Base-by-base conservation (phyloP, 1,284 basidiomycete species). In the Boletus semigastroideus region DNA sequence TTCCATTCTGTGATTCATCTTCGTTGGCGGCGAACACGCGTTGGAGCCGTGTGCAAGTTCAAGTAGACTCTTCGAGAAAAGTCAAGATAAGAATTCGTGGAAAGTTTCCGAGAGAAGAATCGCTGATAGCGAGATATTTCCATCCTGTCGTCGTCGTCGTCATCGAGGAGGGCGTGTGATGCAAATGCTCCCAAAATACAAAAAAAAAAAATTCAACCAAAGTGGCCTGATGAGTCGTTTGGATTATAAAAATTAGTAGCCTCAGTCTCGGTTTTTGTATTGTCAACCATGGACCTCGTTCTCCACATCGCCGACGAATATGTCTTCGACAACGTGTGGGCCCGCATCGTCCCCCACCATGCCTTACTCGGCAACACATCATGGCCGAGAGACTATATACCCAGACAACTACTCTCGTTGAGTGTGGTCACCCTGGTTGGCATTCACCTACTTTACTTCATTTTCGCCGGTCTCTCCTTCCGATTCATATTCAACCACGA, bases 401-500 rank as follows among this genome's bases (percentile, higher is more conserved):
- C 82, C 0, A 82, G 95, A 34, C 96, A 98, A 68, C 58, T 87
- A 10, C 39, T 90, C 22, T 97, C 94, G 2, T 77, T 99, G 49
- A 73, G 75, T 58, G 68, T 78, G 39, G 68, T 98, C 59, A 96
- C 94, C 9, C 75, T 92, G 54, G 62, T 92, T 54, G 94, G 93
- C 56, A 92, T 94, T 49, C 80, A 87, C 61, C 36, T 84, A 42
- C 78, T 95, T 46, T 95, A 99, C 73, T 96, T 98, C 72, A 52
- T 86, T 39, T 90, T 97, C 64, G 94, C 94, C 25, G 75, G 79
- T 28, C 67, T 94, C 12, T 93, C 93, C 5, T 99, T 94, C 74
- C 76, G 74, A 51, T 88, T 80, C 71, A 82, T 99, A 55, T 99
- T 98, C 82, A 95, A 99, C 74, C 89, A 94, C 63, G 86, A 95